Evolutionary conservation across 2,329 filamentous ascomycete species (phyloP).

Genomic region (Curvularia lunata): DNA sequence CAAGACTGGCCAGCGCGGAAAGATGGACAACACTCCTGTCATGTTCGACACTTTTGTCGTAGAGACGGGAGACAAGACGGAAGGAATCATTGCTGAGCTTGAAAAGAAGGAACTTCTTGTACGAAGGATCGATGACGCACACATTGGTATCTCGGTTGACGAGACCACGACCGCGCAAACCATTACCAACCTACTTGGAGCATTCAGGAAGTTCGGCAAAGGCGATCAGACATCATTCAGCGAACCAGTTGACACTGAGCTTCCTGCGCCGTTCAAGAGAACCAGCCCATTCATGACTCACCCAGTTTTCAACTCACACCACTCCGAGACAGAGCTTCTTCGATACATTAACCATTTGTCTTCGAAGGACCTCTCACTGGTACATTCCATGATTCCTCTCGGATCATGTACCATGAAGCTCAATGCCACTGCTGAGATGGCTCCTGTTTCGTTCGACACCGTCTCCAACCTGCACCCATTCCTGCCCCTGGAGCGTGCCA

Average conservation of each 20-base stretch:
- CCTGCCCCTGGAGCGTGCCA: constrained; percentile 66
- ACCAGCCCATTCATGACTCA: constrained; percentile 81
- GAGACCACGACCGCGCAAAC: constrained; percentile 70
- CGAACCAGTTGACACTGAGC: constrained; percentile 40
- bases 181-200: constrained; percentile 62
- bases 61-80: constrained; percentile 56
- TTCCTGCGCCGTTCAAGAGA: constrained; percentile 66
- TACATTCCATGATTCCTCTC: constrained; percentile 96
- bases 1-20: constrained; percentile 65
- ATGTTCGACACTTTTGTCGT: constrained; percentile 84
- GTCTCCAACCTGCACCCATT: constrained; percentile 85
- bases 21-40: constrained; percentile 62
- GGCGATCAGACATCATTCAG: constrained; percentile 20
- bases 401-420: constrained; percentile 99
- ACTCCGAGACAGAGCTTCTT: constrained; percentile 92
- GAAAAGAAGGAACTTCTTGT: constrained; percentile 63
- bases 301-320: constrained; percentile 92
- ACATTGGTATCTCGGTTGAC: constrained; percentile 77
- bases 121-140: constrained; percentile 64
- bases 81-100: constrained; percentile 60
- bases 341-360: constrained; percentile 93
- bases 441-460: constrained; percentile 76
- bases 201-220: constrained; percentile 58
- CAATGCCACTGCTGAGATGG: constrained; percentile 93
- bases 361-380: constrained; percentile 90